Base-by-base conservation (phyloP, 192 early-diverging fungal species). In the Pilaira anomala region DNA sequence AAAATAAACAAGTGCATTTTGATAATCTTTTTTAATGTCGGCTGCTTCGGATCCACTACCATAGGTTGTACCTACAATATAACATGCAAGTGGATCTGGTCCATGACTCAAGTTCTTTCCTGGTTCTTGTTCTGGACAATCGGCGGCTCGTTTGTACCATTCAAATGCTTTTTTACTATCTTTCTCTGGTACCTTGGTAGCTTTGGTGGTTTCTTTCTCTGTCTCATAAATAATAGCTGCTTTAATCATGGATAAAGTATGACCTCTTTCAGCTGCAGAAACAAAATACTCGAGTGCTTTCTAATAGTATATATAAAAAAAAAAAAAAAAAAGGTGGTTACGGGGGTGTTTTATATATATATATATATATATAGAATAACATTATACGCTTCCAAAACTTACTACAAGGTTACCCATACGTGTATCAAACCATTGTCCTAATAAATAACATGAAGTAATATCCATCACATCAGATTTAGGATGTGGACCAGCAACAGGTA, bases 111-210 rank as follows among this genome's bases (percentile, higher is more conserved):
- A 30, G 13, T 46, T 61, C n/a, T 39, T 51, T 21, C 62, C 59
- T 12, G 42, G 18, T 1, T 30, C 52, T 14, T 56, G 57, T 14
- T 59, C 56, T 2, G 48, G 30, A 26, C 58, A 45, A 45, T 75
- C 73, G 4, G 73, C 63, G 11, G 73, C 73, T 3, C 53, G 41
- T 26, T 75, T 69, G 41, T 75, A 68, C 73, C 73, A 75, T 42
- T 62, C 67, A 58, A 75, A 75, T 42, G 73, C 63, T 14, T 66
- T 62, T 7, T 51, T 48, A 22, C 63, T 41, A 29, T 75, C 65
- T 40, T 66, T 66, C n/a, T 66, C 65, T 16, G 19, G 29, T 14
- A 58, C 56, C 22, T 25, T 40, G 11, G 30, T 59, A 5, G 48
- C 59, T 0, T 18, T 39, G 14, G 41, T 42, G 8, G 14, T 39